Conservation (phyloP, 495 filamentous ascomycete genomes). For the Lophiotrema nucula region DNA sequence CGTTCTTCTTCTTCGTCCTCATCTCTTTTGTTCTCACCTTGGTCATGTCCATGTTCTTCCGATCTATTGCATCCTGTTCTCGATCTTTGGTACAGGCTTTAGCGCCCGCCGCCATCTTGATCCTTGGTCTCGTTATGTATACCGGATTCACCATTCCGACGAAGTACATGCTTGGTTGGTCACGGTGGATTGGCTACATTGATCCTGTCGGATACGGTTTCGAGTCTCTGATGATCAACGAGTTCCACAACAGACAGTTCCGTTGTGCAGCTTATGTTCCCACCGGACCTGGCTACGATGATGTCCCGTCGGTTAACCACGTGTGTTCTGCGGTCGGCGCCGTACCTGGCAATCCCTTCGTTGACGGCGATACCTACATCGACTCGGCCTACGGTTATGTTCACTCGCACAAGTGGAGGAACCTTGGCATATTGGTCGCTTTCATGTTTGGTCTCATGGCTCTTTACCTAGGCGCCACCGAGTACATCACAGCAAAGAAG, state of each 20-base stretch:
- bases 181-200: constrained; percentile 83
- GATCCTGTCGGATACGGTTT: constrained; percentile 86
- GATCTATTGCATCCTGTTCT: constrained; percentile 76
- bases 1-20: constrained; percentile 54
- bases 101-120: constrained; percentile 77
- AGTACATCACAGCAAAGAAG: constrained; percentile 71
- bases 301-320: constrained; percentile 43
- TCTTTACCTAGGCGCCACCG: constrained; percentile 68
- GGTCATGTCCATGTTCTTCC: constrained; percentile 58
- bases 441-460: constrained; percentile 68
- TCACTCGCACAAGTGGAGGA: constrained; percentile 67
- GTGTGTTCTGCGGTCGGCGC: constrained; percentile 66
- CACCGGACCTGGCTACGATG: constrained; percentile 49
- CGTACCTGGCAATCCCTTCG: constrained; percentile 51
- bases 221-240: constrained; percentile 86
- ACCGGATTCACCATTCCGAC: constrained; percentile 87
- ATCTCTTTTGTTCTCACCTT: constrained; percentile 46
- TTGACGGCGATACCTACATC: constrained; percentile 71
- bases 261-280: constrained; percentile 64
- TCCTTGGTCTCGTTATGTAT: constrained; percentile 80
- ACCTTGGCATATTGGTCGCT: constrained; percentile 74
- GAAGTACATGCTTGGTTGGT: constrained; percentile 75
- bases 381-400: constrained; percentile 60
- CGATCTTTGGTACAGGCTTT: constrained; percentile 78
- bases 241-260: constrained; percentile 69